Base-by-base conservation (phyloP, 169 alveolate species). In the Plasmodium knowlesi region DNA sequence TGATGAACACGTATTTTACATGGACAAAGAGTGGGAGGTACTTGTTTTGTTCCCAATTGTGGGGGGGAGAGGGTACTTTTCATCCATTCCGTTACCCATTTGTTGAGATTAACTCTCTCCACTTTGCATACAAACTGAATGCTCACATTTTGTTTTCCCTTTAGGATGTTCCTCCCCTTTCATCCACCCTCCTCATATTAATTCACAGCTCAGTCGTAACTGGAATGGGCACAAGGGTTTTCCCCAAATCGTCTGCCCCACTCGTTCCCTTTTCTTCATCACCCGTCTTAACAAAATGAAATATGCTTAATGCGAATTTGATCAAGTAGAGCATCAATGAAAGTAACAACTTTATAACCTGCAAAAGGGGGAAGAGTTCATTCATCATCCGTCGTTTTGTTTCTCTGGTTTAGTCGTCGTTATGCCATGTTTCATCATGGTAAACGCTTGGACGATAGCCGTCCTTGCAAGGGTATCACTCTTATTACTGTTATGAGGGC, bases 401-500 rank as follows among this genome's bases (percentile, higher is more conserved):
- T n/a, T 3, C n/a, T 67, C 37, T 67, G 1, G 6, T 1, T 67
- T 67, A 1, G 25, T 6, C 25, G 61, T 16, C 1, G 6, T 50
- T 50, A 50, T 22, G 19, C 25, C 61, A 50, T 8, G 6, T 50
- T 8, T 14, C 25, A 12, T 14, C 9, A 22, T 14, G 61, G 61
- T 12, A 16, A 50, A 50, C 61, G 61, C 19, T 50, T 8, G 61
- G 61, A 50, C 22, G 25, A 12, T 0, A 1, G 61, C 22, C 61
- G 22, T 50, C 25, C 8, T 6, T 50, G 19, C 6, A 22, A 12
- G 61, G 22, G 53, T 70, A n/a, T 61, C 19, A 37, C 16, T 39
- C 53, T 50, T 28, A 19, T 73, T 85, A 86, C 93, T 32, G 90
- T 79, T 41, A 89, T 61, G 22, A 67, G 22, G 37, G 94, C 94